Evolutionary conservation across 345 rosid genomes (phyloP), one percentile per base, ranked within the genome.

Genomic region (Populus simonii): DNA sequence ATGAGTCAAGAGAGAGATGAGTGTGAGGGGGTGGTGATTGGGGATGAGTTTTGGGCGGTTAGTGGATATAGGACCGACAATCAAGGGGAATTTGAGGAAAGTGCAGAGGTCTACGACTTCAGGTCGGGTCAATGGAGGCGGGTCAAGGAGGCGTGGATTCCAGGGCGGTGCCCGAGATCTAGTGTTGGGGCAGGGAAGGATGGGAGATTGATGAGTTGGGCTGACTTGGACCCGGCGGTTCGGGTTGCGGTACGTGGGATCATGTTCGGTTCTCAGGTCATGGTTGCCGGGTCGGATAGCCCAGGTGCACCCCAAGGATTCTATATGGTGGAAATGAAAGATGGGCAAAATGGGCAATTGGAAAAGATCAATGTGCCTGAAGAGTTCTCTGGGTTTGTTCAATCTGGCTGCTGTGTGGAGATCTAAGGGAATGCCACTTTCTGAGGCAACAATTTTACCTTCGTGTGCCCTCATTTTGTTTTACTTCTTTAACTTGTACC

Each of bases 1-100:
- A 72, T 90, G 89, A 86, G 84, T 41, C 88, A 83, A 76, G 94
- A 85, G 84, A 85, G 92, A 41, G 96, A 92, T 53, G 91, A 89
- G 88, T 89, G 94, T 70, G 89, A 88, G 68, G 96, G 90, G 31
- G 45, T 86, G 4, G 85, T 89, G 33, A 74, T 87, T 1, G 92
- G 85, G 68, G 84, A 73, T 15, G 88, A 86, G 83, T 88, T 90
- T 51, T 92, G 91, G 90, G 92, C 88, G 6, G 88, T 92, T 17
- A 87, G 96, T 53, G 96, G 94, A 23, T 90, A 90, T 68, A 51
- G 76, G 15, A 92, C 94, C 0, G 90, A 90, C 17, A 76, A 72
- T 31, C 96, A 90, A 55, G 96, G 96, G 1, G 75, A n/a, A 51
- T 92, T 90, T 22, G 89, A 84, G 15, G 86, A 79, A 1, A 87